Conservation (phyloP, 345 rosid species). For the Gossypium sturtianum region DNA sequence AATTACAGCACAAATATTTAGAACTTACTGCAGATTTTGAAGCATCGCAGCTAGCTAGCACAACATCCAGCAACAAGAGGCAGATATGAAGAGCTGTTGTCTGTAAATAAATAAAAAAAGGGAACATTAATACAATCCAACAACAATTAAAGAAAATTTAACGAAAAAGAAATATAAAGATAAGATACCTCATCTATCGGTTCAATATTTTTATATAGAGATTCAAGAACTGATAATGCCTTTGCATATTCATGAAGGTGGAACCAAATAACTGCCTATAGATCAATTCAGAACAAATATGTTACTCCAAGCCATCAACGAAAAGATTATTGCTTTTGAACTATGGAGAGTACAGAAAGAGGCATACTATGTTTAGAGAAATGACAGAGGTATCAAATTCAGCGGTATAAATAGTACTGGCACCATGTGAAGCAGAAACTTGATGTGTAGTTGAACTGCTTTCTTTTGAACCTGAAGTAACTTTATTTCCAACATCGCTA, state of each 20-base stretch:
- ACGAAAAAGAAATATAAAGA: background rate
- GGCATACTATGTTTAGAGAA: slow-evolving; percentile 68
- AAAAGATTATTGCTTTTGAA: slow-evolving; percentile 1
- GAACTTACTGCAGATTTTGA: slow-evolving; percentile 64
- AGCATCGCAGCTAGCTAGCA: slow-evolving; percentile 73
- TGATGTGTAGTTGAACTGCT: slow-evolving; percentile 28
- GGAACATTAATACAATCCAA: background rate
- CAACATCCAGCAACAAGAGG: slow-evolving; percentile 77
- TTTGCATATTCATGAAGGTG: slow-evolving; percentile 38
- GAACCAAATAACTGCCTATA: slow-evolving; percentile 49
- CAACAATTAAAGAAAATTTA: background rate
- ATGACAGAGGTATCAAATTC: slow-evolving; percentile 77
- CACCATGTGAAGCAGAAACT: slow-evolving; percentile 30
- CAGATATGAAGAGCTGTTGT: slow-evolving; percentile 42
- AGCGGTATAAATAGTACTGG: slow-evolving; percentile 39
- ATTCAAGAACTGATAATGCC: background rate
- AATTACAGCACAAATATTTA: background rate
- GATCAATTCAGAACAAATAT: slow-evolving; percentile 17
- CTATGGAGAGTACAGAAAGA: slow-evolving; percentile 3
- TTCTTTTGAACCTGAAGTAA: slow-evolving; percentile 50
- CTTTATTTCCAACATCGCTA: slow-evolving; percentile 40
- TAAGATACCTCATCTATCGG: slow-evolving; percentile 79
- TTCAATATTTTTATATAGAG: slow-evolving; percentile 8
- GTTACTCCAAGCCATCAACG: slow-evolving; percentile 7
- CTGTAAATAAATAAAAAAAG: background rate